phyloP scores from a whole-genome alignment of 331 rosid species.

The Saraca asoca region DNA sequence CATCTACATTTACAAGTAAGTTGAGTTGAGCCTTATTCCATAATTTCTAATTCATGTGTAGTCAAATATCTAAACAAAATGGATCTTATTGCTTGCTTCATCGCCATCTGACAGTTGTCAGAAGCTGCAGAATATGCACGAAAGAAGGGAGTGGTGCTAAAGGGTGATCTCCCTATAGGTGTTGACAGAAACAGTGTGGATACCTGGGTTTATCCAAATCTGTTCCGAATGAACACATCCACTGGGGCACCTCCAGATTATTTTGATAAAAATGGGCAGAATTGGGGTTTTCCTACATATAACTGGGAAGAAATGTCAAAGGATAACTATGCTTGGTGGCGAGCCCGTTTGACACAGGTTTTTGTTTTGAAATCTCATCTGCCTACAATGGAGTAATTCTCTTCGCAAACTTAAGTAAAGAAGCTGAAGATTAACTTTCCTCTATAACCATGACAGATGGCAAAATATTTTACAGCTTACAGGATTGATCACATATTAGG shows the following conservation, averaged over 20 bases:
- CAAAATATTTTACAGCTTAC: constrained; percentile 93
- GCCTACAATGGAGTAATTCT: constrained; percentile 19
- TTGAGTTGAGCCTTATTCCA: constrained; percentile 20
- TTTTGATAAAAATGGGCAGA: constrained; percentile 98
- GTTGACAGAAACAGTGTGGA: constrained; percentile 95
- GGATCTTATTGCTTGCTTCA: constrained; percentile 37
- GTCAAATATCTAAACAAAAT: constrained; percentile 26
- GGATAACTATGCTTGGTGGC: constrained; percentile 97
- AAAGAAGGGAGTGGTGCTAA: constrained; percentile 79
- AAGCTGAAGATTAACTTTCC: constrained; percentile 35
- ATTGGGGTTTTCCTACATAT: constrained; percentile 99
- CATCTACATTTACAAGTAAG: constrained; percentile 90
- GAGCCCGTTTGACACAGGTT: constrained; percentile 94
- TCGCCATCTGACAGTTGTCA: constrained; percentile 58
- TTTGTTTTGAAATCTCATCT: constrained; percentile 28
- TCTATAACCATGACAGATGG: constrained; percentile 70
- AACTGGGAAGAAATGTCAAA: constrained; percentile 99
- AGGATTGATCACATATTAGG: constrained; percentile 97
- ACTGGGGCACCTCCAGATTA: constrained; percentile 99
- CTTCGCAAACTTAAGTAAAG: constrained; percentile 22
- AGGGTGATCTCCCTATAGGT: constrained; percentile 98
- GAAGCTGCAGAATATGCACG: constrained; percentile 90
- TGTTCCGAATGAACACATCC: constrained; percentile 94
- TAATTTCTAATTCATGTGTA: constrained; percentile 19
- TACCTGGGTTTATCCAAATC: constrained; percentile 91